Evolutionary conservation across 2,329 filamentous ascomycete species (phyloP).

Genomic region (Coniochaeta ligniaria): DNA sequence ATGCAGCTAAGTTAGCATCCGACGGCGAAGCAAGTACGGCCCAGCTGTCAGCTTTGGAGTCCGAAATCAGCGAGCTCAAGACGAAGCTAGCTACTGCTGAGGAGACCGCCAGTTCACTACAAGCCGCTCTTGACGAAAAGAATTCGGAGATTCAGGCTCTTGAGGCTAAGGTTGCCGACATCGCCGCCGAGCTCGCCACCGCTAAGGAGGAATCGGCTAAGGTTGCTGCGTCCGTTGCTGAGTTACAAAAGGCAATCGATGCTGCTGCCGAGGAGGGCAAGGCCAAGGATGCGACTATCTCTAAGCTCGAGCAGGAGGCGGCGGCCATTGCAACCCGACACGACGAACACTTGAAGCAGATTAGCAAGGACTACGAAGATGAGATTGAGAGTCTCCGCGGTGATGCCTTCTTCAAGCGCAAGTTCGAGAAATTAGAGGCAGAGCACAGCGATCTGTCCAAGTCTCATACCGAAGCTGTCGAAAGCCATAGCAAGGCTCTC

Average conservation of each 20-base stretch:
- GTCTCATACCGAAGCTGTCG: slow-evolving; percentile 23
- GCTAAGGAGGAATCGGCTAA: slow-evolving; percentile 34
- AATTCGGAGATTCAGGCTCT: slow-evolving; percentile 29
- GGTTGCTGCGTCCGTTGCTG: slow-evolving; percentile 37
- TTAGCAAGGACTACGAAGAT: slow-evolving; percentile 56
- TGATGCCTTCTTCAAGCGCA: slow-evolving; percentile 57
- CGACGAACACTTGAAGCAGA: slow-evolving; percentile 47
- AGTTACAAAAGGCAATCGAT: slow-evolving; percentile 41
- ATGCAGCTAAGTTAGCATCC: slow-evolving; percentile 34
- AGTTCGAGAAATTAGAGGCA: slow-evolving; percentile 52
- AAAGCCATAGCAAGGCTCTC: slow-evolving; percentile 33
- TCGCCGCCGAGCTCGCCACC: slow-evolving; percentile 38
- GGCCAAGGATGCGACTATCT: slow-evolving; percentile 40
- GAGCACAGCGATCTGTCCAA: slow-evolving; percentile 44
- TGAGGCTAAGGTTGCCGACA: slow-evolving; percentile 30
- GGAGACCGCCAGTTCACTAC: slow-evolving; percentile 32
- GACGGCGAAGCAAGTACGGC: slow-evolving; percentile 35
- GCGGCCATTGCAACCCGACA: slow-evolving; percentile 35
- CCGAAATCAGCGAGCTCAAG: slow-evolving; percentile 43
- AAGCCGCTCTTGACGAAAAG: slow-evolving; percentile 36
- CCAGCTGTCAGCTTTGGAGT: slow-evolving; percentile 43
- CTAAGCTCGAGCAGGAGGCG: slow-evolving; percentile 40
- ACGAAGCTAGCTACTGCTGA: slow-evolving; percentile 39
- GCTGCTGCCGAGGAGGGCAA: slow-evolving; percentile 37
- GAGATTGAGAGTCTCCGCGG: slow-evolving; percentile 58